Evolutionary conservation across 768 basidiomycete genomes (phyloP), one percentile per base, ranked within the genome.

Genomic region (Lentinula guzmanii): DNA sequence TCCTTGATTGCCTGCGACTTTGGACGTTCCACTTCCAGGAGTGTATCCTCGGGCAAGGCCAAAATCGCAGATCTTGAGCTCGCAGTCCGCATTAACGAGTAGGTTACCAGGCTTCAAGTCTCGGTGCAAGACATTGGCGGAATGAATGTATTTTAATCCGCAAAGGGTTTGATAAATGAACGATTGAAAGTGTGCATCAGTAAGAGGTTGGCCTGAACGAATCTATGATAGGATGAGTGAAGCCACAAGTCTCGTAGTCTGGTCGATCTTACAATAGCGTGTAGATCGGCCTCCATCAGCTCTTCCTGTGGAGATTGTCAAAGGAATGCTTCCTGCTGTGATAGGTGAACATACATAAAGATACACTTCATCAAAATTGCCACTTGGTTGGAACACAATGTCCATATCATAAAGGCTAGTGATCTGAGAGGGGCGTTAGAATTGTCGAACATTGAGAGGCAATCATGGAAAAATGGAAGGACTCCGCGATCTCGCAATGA

Each of bases 111-210:
- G 95, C 70, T 97, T 97, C 62, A 98, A 82, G 72, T 98, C 95
- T 50, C 95, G 89, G 72, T 98, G 95, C 48, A 97, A 81, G n/a
- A 97, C 95, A 67, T 97, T 96, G 37, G 95, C 95, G 51, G 93
- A 95, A 75, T 97, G 95, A 71, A 98, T 98, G 70, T 98, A 98
- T 77, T 98, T 98, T 53, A 99, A 78, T 3, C 97, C 97, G 68
- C 97, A 99, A 11, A 99, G 86, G 2, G 96, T 98, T 73, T 98
- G 97, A 73, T 99, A 99, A 63, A 99, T 79, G 83, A 98, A 99
- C 18, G 91, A 95, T 73, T 94, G 92, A 78, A 93, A 94, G 71
- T 94, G 92, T 16, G 92, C 91, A 67, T 93, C 91, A 15, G 91
- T 93, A 67, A 93, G 83, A 10, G 91, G 91, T 68, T 93, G 91